These are phyloP conservation scores for Lecanoromycetidae sp. DNA, from an alignment of 2,329 filamentous ascomycete genomes.

Conservation along the genomic window DNA sequence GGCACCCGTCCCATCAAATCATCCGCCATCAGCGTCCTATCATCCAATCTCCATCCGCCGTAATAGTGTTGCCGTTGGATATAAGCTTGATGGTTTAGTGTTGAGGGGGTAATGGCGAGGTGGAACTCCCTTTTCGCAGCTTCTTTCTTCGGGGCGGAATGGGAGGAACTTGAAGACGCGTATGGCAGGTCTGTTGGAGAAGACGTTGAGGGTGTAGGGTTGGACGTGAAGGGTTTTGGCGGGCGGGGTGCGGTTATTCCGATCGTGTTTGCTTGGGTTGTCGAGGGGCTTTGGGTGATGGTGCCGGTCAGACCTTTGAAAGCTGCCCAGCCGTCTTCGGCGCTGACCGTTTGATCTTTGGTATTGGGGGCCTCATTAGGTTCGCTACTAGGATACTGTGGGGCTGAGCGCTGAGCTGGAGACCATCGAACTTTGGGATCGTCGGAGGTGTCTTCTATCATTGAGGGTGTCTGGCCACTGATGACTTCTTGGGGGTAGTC, in stretches of 20 bases:
- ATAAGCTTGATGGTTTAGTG: constrained; percentile 16
- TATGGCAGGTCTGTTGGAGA: constrained; percentile 1
- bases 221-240: constrained; percentile 1
- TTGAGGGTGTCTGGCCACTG: not conserved
- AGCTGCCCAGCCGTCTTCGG: not conserved
- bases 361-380: not conserved
- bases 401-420: too few species aligned
- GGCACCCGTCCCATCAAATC: constrained; percentile 17
- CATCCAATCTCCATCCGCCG: constrained; percentile 9
- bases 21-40: constrained; percentile 8
- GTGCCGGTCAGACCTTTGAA: not conserved
- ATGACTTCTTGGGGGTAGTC: not conserved
- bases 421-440: too few species aligned
- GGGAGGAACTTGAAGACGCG: not conserved
- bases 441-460: not conserved
- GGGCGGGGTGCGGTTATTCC: not conserved
- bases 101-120: constrained; percentile 8
- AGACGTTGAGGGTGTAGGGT: not conserved
- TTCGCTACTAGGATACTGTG: not conserved
- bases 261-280: not conserved
- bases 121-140: constrained; percentile 3
- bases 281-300: not conserved
- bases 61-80: constrained; percentile 18
- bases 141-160: not conserved
- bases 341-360: not conserved